A percentile compares a stretch with the other conserved stretches of the same genome.
Conservation (phyloP, 163 green algal genomes). For the Smithsoniella earleae region DNA sequence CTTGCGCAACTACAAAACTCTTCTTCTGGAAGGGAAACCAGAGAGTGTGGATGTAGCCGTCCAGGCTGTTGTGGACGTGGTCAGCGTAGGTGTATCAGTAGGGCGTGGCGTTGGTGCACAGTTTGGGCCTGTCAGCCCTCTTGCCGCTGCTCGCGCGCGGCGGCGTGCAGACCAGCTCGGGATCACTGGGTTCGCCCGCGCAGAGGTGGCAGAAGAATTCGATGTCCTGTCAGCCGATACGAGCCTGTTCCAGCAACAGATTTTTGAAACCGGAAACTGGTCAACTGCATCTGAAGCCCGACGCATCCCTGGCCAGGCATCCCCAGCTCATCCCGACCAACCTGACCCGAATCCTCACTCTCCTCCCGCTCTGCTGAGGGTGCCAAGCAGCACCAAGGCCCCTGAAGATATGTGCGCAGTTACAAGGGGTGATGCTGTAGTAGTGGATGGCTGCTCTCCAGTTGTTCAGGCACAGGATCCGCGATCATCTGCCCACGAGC, state of each 20-base stretch:
- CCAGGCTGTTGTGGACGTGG: background rate
- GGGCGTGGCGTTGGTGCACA: background rate
- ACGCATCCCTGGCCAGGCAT: background rate
- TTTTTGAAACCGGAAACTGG: background rate
- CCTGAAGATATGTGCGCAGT: no score
- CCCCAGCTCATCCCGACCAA: background rate
- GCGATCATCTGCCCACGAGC: no score
- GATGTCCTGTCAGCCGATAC: background rate
- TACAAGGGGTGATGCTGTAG: no score
- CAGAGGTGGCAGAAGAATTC: background rate
- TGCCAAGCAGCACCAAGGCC: background rate
- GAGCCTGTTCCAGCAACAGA: background rate
- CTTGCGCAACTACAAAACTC: background rate
- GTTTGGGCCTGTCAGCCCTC: conserved; percentile 1
- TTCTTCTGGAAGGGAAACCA: background rate
- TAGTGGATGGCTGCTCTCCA: no score
- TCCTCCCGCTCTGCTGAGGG: background rate
- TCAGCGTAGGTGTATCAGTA: background rate
- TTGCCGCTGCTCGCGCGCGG: background rate
- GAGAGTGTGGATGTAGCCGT: background rate
- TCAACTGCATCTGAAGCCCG: background rate
- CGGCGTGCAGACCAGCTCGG: background rate
- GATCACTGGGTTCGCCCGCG: background rate
- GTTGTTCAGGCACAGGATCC: no score
- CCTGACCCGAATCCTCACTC: background rate